phyloP scores from a whole-genome alignment of 1,284 basidiomycete genomes.

The Melampsora larici-populina region DNA sequence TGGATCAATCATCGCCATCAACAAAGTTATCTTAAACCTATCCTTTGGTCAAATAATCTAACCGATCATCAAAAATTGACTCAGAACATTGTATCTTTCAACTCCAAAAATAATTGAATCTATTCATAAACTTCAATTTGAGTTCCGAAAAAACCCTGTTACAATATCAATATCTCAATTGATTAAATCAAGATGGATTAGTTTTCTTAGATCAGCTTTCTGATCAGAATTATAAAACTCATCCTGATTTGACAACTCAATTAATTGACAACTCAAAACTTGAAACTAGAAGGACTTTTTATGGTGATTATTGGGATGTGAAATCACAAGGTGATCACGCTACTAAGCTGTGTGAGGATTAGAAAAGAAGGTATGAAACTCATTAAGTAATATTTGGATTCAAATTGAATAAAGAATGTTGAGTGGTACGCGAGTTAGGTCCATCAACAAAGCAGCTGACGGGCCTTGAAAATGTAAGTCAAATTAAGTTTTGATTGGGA shows the following conservation, averaged over 20 bases:
- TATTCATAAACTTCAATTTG: slow-evolving; percentile 11
- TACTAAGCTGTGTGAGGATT: too few species aligned
- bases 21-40: not conserved
- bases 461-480: too few species aligned
- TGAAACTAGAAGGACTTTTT: slow-evolving; percentile 80
- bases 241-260: slow-evolving; percentile 62
- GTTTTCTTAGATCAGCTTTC: slow-evolving; percentile 63
- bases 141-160: not conserved
- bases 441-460: too few species aligned
- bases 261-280: slow-evolving; percentile 66
- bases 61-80: not conserved
- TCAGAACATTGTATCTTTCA: slow-evolving; percentile 9
- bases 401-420: too few species aligned
- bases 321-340: slow-evolving; percentile 66
- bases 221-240: slow-evolving; percentile 57
- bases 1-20: slow-evolving; percentile 20
- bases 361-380: too few species aligned
- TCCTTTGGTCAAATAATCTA: slow-evolving; percentile 22
- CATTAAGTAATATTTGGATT: too few species aligned
- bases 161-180: slow-evolving; percentile 50
- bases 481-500: too few species aligned
- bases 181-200: slow-evolving; percentile 59
- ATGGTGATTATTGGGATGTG: slow-evolving; percentile 86
- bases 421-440: too few species aligned
- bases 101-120: not conserved